These are phyloP conservation scores for Urostyla sp. DNA, from an alignment of 73 alveolate species.

Conservation along the genomic window DNA sequence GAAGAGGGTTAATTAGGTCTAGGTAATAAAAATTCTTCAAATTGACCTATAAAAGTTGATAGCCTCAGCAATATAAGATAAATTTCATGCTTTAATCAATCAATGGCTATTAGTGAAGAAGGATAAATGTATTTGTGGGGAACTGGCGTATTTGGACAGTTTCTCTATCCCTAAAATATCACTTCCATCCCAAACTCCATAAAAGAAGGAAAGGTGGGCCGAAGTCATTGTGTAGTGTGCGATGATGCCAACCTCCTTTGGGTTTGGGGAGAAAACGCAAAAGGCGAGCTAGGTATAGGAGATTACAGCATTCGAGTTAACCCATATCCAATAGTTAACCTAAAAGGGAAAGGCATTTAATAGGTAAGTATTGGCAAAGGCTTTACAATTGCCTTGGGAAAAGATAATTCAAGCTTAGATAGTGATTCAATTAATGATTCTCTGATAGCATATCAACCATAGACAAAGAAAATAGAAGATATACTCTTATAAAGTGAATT, in stretches of 20 bases:
- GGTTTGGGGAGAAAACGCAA: slow-evolving; percentile 43
- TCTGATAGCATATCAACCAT: too few relatives aligned
- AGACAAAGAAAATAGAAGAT: too few relatives aligned
- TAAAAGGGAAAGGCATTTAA: slow-evolving; percentile 13
- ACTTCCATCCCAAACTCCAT: slow-evolving; percentile 5
- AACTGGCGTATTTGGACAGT: background rate
- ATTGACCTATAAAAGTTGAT: background rate
- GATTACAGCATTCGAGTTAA: slow-evolving; percentile 25
- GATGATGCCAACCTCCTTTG: slow-evolving; percentile 23
- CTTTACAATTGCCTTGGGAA: slow-evolving; percentile 23
- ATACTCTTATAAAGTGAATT: too few relatives aligned
- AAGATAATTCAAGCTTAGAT: background rate
- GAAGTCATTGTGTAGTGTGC: slow-evolving; percentile 3
- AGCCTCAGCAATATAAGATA: background rate
- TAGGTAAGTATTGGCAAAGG: background rate
- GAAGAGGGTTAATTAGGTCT: slow-evolving; percentile 50
- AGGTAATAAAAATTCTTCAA: background rate
- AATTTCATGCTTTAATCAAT: slow-evolving; percentile 33
- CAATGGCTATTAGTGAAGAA: slow-evolving; percentile 17
- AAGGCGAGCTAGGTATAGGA: slow-evolving; percentile 65
- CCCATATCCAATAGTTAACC: slow-evolving; percentile 32
- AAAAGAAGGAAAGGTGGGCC: background rate
- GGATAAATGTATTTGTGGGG: slow-evolving; percentile 62
- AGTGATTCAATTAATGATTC: too few relatives aligned
- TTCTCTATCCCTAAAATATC: background rate